phyloP scores from a whole-genome alignment of 73 alveolate genomes.

The Paramecium bursaria region DNA sequence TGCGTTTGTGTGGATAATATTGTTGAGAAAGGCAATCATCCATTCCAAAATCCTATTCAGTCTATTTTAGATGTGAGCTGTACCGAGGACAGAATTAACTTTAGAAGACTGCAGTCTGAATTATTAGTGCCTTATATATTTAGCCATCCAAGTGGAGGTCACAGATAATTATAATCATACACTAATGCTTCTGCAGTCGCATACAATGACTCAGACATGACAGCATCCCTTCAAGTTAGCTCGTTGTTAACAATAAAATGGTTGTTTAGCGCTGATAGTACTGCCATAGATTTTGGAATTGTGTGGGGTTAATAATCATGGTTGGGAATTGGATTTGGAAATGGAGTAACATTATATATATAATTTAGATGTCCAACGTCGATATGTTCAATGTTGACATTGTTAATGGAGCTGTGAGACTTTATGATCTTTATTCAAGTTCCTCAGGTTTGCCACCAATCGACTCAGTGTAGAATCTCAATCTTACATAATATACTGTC shows the following conservation, averaged over 20 bases:
- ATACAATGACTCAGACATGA: slow-evolving; percentile 21
- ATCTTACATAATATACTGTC: slow-evolving; percentile 8
- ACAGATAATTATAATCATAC: too few relatives aligned
- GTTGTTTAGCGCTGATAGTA: neutral
- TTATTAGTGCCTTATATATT: too few relatives aligned
- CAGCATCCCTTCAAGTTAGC: neutral
- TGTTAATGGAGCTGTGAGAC: neutral
- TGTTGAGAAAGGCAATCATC: too few relatives aligned
- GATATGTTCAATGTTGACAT: slow-evolving; percentile 19
- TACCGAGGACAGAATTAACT: too few relatives aligned
- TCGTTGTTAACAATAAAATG: slow-evolving; percentile 12
- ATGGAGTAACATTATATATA: neutral
- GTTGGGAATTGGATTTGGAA: slow-evolving; percentile 17
- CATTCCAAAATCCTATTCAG: too few relatives aligned
- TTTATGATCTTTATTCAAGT: slow-evolving; percentile 6
- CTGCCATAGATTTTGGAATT: neutral
- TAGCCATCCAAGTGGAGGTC: too few relatives aligned
- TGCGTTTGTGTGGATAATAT: too few relatives aligned
- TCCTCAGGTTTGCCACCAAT: slow-evolving; percentile 1
- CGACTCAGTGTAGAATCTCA: neutral
- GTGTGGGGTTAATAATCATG: neutral
- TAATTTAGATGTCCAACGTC: slow-evolving; percentile 21
- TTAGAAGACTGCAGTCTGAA: too few relatives aligned
- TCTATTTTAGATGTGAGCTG: too few relatives aligned
- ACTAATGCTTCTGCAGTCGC: neutral